These are phyloP conservation scores for Tolypocladium album DNA, from an alignment of 2,329 filamentous ascomycete species.

Conservation along the genomic window DNA sequence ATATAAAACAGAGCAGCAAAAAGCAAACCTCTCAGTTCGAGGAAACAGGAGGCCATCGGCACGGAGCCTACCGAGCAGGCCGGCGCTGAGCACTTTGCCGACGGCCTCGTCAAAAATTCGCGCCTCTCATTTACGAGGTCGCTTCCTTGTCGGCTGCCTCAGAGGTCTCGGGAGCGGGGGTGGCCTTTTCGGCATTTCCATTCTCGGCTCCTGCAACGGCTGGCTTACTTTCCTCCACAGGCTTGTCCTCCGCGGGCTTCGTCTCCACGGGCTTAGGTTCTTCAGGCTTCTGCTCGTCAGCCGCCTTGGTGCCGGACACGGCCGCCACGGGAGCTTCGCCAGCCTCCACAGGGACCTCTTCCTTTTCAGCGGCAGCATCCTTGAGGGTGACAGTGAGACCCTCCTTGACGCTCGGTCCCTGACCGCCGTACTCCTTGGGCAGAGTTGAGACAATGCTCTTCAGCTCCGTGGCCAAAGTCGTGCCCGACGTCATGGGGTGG, in stretches of 20 bases:
- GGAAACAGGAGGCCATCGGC: neutral
- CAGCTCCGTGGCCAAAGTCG: constrained; percentile 52
- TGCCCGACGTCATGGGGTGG: constrained; percentile 66
- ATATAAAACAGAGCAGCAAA: neutral
- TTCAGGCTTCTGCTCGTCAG: constrained; percentile 3
- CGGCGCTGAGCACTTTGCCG: neutral
- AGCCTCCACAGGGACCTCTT: neutral
- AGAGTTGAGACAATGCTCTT: constrained; percentile 49
- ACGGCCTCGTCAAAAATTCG: neutral
- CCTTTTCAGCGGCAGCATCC: constrained; percentile 2
- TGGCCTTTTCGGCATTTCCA: neutral
- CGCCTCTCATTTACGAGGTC: neutral
- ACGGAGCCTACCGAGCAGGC: neutral
- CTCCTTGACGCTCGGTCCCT: constrained; percentile 36
- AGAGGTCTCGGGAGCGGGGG: neutral
- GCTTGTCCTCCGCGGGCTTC: neutral
- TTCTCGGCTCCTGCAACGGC: neutral
- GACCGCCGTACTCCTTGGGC: constrained; percentile 71
- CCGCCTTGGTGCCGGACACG: constrained; percentile 6
- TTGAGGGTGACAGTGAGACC: constrained; percentile 20
- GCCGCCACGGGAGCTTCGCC: constrained; percentile 7
- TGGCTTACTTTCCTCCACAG: neutral
- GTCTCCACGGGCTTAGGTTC: neutral
- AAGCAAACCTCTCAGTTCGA: neutral
- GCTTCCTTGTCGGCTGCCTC: constrained; percentile 3